Evolutionary conservation across 768 basidiomycete genomes (phyloP).

Genomic region (Amanita molliuscula): DNA sequence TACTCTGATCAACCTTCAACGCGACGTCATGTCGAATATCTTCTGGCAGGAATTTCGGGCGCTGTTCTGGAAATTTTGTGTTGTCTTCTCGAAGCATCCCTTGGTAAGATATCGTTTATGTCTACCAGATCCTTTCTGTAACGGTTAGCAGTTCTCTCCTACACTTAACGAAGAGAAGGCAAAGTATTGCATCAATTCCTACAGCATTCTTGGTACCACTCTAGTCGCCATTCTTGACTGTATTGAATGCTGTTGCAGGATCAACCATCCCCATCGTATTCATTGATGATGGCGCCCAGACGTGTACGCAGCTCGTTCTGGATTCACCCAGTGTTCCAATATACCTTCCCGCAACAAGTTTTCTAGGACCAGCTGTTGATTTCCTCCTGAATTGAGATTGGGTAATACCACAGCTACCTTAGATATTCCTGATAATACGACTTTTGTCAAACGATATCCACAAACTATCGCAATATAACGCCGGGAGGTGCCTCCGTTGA

Average conservation of each 20-base stretch:
- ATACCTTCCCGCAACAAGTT: slow-evolving; percentile 40
- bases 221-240: slow-evolving; percentile 42
- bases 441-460: slow-evolving; percentile 46
- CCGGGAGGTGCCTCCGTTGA: slow-evolving; percentile 65
- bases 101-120: slow-evolving; percentile 33
- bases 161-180: slow-evolving; percentile 37
- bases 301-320: slow-evolving; percentile 34
- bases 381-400: slow-evolving; percentile 44
- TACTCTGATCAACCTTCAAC: too few relatives aligned
- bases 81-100: slow-evolving; percentile 55
- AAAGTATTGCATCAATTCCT: slow-evolving; percentile 32
- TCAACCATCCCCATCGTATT: slow-evolving; percentile 61
- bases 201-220: slow-evolving; percentile 62
- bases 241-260: slow-evolving; percentile 48
- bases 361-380: slow-evolving; percentile 22
- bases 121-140: neutral
- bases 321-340: slow-evolving; percentile 32
- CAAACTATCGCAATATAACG: slow-evolving; percentile 43
- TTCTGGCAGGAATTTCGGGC: slow-evolving; percentile 55
- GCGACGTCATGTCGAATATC: slow-evolving; percentile 13
- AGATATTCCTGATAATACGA: slow-evolving; percentile 43
- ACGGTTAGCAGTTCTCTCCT: slow-evolving; percentile 35
- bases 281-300: slow-evolving; percentile 37
- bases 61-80: slow-evolving; percentile 68
- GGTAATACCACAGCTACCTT: slow-evolving; percentile 29